These are phyloP conservation scores for Amesomyces nigricolor DNA, from an alignment of 2,329 filamentous ascomycete genomes.

Conservation along the genomic window DNA sequence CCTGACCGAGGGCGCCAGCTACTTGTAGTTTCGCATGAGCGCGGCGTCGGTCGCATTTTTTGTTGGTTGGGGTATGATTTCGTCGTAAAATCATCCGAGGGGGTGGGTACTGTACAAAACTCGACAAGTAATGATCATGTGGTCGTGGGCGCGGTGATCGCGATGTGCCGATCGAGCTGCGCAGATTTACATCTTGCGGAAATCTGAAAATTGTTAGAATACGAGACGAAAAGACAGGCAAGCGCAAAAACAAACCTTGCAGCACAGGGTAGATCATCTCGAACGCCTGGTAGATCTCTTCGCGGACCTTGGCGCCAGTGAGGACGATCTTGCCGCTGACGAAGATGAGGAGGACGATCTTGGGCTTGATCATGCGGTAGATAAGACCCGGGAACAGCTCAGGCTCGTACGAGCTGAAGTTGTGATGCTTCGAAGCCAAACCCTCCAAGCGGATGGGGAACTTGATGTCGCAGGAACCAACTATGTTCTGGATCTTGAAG, in stretches of 20 bases:
- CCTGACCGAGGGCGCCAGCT: conserved; percentile 23
- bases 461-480: conserved; percentile 98
- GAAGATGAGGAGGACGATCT: conserved; percentile 97
- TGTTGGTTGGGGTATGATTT: conserved; percentile 21
- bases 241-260: conserved; percentile 56
- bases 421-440: conserved; percentile 93
- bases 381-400: conserved; percentile 98
- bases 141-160: background rate
- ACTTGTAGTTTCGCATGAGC: conserved; percentile 3
- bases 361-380: conserved; percentile 99
- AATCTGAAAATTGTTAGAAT: conserved; percentile 23
- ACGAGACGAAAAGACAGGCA: background rate
- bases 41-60: conserved; percentile 7
- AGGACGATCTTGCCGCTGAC: conserved; percentile 97
- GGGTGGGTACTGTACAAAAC: conserved; percentile 22
- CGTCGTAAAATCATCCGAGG: conserved; percentile 26
- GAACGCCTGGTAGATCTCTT: conserved; percentile 96
- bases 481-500: conserved; percentile 99
- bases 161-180: conserved; percentile 3
- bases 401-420: conserved; percentile 98
- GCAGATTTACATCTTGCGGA: conserved; percentile 26
- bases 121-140: background rate
- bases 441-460: conserved; percentile 97
- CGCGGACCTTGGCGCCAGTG: conserved; percentile 93
- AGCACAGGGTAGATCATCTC: conserved; percentile 96